Evolutionary conservation across 495 filamentous ascomycete genomes (phyloP), one percentile per base, ranked within the genome.

Genomic region (Opeltia flavorubescens): DNA sequence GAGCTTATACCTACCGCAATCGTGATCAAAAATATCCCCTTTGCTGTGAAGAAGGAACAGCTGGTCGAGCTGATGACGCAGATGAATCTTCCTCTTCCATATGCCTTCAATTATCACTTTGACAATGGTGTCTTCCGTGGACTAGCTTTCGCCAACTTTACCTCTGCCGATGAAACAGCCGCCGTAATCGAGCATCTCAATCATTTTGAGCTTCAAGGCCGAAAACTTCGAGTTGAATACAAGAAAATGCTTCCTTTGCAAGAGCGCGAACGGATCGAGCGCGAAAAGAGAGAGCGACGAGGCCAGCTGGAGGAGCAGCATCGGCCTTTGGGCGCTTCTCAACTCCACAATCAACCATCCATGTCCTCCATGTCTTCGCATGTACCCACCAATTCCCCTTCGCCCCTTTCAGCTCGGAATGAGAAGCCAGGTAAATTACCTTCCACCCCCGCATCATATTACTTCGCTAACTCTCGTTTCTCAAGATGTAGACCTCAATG

Each of bases 41-140:
- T 98, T 60, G 91, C 91, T 36, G 87, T 95, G 35, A 89, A 95
- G 66, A 95, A 95, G 67, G 91, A 98, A 62, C 84, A 89, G 62
- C 73, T 98, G 34, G 83, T 94, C 15, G 74, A 78, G 48, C 68
- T 95, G 53, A 96, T 98, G 91, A 89, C 85, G 12, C 82, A 93
- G 20, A 71, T 95, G 66, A 79, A 80, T 47, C 73, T 96, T 25
- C 91, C 91, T 1, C 76, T 95, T 31, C 91, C 91, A 0, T 98
- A 98, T 59, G 91, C 91, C 4, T 98, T 98, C 74, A 98, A 98
- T 66, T 98, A 98, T 55, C 91, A 98, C 62, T 98, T 98, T 60
- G 91, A 98, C 59, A 93, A 94, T 57, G 91, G 91, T 18, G 89
- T 98, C 17, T 98, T 98, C 67, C 75, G 91, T 48, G 91, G 91